Evolutionary conservation across 495 filamentous ascomycete genomes (phyloP), one percentile per base, ranked within the genome.

Genomic region (Amniculicola lignicola): DNA sequence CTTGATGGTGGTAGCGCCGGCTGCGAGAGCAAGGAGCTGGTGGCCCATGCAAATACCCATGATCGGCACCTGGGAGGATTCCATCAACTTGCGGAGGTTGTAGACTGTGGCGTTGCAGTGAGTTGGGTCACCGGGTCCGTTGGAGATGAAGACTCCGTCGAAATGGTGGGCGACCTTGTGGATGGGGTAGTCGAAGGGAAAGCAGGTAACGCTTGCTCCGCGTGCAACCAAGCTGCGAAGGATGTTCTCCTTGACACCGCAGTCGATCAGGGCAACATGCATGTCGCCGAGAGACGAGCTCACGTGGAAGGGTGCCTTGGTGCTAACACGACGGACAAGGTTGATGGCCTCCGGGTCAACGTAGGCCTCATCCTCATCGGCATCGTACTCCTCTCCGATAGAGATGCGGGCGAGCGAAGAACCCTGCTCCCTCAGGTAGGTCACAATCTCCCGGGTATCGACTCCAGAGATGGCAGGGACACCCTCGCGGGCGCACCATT

Each of bases 221-320:
- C 93, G 88, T 70, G 76, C 78, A 59, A 97, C 92, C 57, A 98
- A 76, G 68, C 87, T 92, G 60, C 93, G 87, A 44, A 98, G 82
- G 69, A 98, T 98, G 77, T 97, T 98, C 79, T 98, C 93, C 80
- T 98, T 98, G 54, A 98, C 94, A 72, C 93, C 93, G 69, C 93
- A 98, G 74, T 98, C 93, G 70, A 98, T 84, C 53, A 98, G 80
- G 28, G 92, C 93, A 64, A 98, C 82, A 74, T 98, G 93, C 70
- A 85, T 82, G 68, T 87, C 83, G 54, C 91, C 88, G 61, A 79
- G 77, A 36, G 81, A 78, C 28, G 89, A 87, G 57, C 82, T 82
- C 55, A 96, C 85, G 67, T 96, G 92, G 79, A 98, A 98, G 10
- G 93, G 94, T 50, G 89, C 84, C 78, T 98, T 98, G 69, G 93